Evolutionary conservation across 2,329 filamentous ascomycete species (phyloP).

Genomic region (Phialophora verrucosa): DNA sequence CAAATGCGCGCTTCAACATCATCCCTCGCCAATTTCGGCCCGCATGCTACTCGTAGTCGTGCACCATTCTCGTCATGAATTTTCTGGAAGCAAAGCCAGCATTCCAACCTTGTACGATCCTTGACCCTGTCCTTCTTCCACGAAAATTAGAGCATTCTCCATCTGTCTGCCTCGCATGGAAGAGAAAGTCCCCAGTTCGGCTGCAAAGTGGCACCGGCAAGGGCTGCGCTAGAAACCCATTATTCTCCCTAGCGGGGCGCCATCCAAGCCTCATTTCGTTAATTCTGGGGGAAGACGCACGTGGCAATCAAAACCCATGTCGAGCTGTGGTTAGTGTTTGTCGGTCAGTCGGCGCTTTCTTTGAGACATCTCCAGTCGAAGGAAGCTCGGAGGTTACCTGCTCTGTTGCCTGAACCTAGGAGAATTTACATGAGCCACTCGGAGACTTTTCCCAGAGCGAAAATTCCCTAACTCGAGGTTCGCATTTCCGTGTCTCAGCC

Average conservation of each 20-base stretch:
- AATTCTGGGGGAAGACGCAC: constrained; percentile 18
- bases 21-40: background rate
- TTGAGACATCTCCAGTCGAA: constrained; percentile 18
- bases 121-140: constrained; percentile 11
- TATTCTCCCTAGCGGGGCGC: constrained; percentile 24
- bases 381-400: background rate
- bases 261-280: constrained; percentile 20
- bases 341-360: constrained; percentile 8
- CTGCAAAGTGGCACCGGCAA: constrained; percentile 10
- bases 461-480: background rate
- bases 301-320: constrained; percentile 26
- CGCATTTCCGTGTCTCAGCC: background rate
- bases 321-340: constrained; percentile 8
- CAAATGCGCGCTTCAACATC: background rate
- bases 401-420: background rate
- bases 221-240: constrained; percentile 6
- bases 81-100: background rate
- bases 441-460: background rate
- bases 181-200: constrained; percentile 1
- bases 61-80: background rate
- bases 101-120: constrained; percentile 1
- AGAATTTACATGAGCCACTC: background rate
- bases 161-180: background rate
- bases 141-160: background rate
- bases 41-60: background rate